phyloP scores from a whole-genome alignment of 2,329 filamentous ascomycete species.

The Diaporthe aspalathi region DNA sequence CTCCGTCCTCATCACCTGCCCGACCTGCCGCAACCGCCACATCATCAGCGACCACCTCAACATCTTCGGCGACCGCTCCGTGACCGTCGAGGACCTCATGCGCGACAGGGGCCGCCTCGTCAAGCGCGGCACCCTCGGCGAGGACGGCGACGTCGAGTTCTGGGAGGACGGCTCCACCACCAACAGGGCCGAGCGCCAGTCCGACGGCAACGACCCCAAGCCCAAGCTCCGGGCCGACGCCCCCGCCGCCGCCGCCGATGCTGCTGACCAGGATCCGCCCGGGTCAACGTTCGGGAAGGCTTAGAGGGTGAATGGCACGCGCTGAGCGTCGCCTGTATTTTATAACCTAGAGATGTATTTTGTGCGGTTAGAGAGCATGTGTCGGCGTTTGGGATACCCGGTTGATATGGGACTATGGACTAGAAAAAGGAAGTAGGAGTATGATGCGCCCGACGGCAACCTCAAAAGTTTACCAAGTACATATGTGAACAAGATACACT shows the following conservation, averaged over 20 bases:
- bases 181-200: constrained; percentile 42
- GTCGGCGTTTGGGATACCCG: constrained; percentile 35
- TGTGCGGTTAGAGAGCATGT: constrained; percentile 13
- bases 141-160: constrained; percentile 90
- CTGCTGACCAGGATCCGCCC: constrained; percentile 39
- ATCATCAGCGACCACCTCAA: constrained; percentile 89
- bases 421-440: background rate
- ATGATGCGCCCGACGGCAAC: background rate
- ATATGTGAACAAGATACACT: background rate
- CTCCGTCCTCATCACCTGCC: constrained; percentile 89
- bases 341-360: background rate
- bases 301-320: background rate
- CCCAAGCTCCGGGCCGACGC: constrained; percentile 13
- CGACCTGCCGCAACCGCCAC: constrained; percentile 86
- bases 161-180: constrained; percentile 79
- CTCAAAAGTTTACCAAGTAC: background rate
- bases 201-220: constrained; percentile 40
- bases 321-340: background rate
- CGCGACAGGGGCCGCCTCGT: constrained; percentile 79
- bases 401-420: background rate
- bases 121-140: constrained; percentile 76
- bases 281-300: constrained; percentile 46
- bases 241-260: constrained; percentile 1
- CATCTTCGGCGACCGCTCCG: constrained; percentile 77
- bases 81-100: constrained; percentile 83